phyloP scores from a whole-genome alignment of 306 rosid genomes.

The Cicer chorassanicum region DNA sequence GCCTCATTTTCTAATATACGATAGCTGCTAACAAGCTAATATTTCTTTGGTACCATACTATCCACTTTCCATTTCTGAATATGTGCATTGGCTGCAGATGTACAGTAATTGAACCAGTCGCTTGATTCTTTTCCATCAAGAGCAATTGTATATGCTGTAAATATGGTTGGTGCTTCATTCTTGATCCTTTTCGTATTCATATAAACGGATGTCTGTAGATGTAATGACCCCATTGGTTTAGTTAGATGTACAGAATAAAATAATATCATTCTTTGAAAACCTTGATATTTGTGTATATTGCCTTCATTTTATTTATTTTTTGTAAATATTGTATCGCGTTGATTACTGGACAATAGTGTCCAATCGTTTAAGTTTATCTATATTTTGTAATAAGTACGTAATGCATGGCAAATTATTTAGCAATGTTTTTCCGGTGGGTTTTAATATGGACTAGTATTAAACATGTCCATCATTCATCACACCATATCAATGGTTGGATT shows the following conservation, averaged over 20 bases:
- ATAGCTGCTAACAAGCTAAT: constrained; percentile 30
- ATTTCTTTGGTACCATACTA: constrained; percentile 27
- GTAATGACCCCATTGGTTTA: constrained; percentile 45
- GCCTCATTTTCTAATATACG: constrained; percentile 21
- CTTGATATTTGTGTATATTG: constrained; percentile 43
- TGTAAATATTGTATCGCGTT: constrained; percentile 49
- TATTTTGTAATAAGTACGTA: constrained; percentile 24
- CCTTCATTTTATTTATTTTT: constrained; percentile 18
- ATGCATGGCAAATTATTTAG: not conserved
- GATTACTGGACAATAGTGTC: constrained; percentile 9
- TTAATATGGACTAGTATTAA: too few relatives aligned
- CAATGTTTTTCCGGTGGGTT: too few relatives aligned
- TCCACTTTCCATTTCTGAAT: constrained; percentile 26
- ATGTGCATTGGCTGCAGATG: constrained; percentile 52
- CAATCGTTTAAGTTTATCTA: constrained; percentile 20
- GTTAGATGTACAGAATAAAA: constrained; percentile 47
- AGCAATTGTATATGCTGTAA: constrained; percentile 54
- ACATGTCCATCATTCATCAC: too few relatives aligned
- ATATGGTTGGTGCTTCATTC: constrained; percentile 46
- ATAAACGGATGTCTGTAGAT: constrained; percentile 42
- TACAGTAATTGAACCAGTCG: constrained; percentile 47
- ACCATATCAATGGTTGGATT: too few relatives aligned
- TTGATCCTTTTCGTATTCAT: constrained; percentile 35
- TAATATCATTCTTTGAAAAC: constrained; percentile 56
- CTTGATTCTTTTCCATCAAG: constrained; percentile 49